A percentile compares a stretch with the other conserved stretches of the same genome.
These are phyloP conservation scores for Penicillium sp. DNA, from an alignment of 2,329 filamentous ascomycete species.

Conservation along the genomic window DNA sequence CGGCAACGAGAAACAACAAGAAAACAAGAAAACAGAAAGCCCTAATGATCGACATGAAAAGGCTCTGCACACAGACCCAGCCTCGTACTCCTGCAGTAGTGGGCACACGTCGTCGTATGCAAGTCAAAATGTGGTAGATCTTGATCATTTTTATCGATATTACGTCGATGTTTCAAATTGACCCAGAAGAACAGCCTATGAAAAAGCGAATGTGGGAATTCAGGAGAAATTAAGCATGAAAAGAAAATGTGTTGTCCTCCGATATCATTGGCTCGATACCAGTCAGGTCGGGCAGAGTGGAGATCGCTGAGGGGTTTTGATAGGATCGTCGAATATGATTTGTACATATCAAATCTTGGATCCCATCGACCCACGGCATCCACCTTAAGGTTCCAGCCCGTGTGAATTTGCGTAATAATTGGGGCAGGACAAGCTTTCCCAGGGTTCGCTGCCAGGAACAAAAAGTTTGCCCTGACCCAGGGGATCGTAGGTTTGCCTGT, in stretches of 20 bases:
- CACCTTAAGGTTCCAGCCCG: conserved; percentile 1
- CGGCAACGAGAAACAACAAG: not conserved
- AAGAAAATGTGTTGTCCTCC: not conserved
- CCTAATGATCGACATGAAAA: not conserved
- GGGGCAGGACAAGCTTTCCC: conserved; percentile 5
- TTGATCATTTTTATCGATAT: not conserved
- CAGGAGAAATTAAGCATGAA: not conserved
- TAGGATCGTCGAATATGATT: not conserved
- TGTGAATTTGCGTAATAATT: not conserved
- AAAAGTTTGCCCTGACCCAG: conserved; percentile 1
- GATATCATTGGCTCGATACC: not conserved
- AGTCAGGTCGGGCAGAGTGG: not conserved
- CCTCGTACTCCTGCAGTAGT: not conserved
- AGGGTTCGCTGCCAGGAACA: not conserved
- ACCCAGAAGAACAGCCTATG: not conserved
- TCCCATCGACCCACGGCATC: not conserved
- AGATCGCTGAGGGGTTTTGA: not conserved
- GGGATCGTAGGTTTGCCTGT: not conserved
- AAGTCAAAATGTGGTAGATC: not conserved
- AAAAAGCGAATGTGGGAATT: not conserved
- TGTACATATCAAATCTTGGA: not conserved
- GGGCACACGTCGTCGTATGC: not conserved
- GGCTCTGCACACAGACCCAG: not conserved
- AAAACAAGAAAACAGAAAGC: not conserved
- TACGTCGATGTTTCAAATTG: conserved; percentile 8